Base-by-base conservation (phyloP, 495 filamentous ascomycete genomes). In the Penicillium antarcticum region DNA sequence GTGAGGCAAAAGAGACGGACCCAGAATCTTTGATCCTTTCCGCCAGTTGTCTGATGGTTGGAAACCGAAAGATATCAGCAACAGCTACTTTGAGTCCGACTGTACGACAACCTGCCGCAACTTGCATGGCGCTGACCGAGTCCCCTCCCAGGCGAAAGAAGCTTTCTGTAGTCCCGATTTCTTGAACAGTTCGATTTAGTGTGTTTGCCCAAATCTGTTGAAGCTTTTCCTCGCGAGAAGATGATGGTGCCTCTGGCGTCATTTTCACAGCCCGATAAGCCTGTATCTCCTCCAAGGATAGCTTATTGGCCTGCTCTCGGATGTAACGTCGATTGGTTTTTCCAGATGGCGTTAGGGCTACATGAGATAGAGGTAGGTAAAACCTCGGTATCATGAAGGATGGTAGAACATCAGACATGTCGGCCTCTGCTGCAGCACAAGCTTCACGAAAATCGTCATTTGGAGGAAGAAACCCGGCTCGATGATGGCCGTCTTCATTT, bases 151-250 rank as follows among this genome's bases (percentile, higher is more conserved):
- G 24, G 19, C 46, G 42, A 23, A 54, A 59, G 40, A 61, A 59
- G 18, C 41, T 55, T 29, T 58, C 49, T 11, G 67, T 63, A 5
- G 71, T 57, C 3, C 68, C 61, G 24, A 82, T 77, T 9, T 48
- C 18, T 1, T 58, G 48, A 2, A 33, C 1, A 3, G 36, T 9
- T 19, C 42, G 18, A 3, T 41, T 55, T 13, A 67, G 55, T 5
- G 62, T 50, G 9, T 52, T 18, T 2, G 62, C 55, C 66, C 65
- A 70, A 5, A 56, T 52, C 0, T 31, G 21, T 17, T 56, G 64
- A 1, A 77, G 53, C 21, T 24, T 54, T 37, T 53, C 57, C 48
- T 75, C 57, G 11, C 46, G 48, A 4, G 48, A 32, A 10, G 46
- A 58, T 8, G 44, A 48, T 34, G 57, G 55, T 6, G 3, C 0